Evolutionary conservation across 768 basidiomycete genomes (phyloP).

Genomic region (Chalciporus chontae): DNA sequence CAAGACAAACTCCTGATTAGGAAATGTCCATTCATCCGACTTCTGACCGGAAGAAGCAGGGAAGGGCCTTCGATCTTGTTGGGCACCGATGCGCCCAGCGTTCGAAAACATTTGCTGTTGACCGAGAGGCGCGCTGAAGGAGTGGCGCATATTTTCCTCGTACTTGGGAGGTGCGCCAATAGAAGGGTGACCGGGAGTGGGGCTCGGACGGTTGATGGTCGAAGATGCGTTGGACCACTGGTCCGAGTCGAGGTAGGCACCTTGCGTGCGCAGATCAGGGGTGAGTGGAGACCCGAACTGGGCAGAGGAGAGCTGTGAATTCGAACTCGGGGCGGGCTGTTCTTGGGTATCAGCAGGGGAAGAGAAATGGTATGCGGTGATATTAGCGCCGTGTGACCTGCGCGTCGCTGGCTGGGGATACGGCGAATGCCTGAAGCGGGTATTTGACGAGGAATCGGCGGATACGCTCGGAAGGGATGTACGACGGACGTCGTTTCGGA

Average conservation of each 20-base stretch:
- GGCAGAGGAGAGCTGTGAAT: conserved; percentile 46
- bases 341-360: conserved; percentile 38
- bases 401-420: conserved; percentile 50
- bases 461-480: conserved; percentile 61
- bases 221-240: conserved; percentile 55
- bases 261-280: conserved; percentile 45
- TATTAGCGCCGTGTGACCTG: conserved; percentile 42
- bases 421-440: conserved; percentile 52
- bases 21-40: conserved; percentile 73
- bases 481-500: conserved; percentile 53
- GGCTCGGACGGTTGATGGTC: conserved; percentile 63
- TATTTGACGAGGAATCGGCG: conserved; percentile 40
- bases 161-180: conserved; percentile 54
- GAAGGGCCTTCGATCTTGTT: conserved; percentile 59
- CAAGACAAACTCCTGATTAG: conserved; percentile 55
- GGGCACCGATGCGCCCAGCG: conserved; percentile 68
- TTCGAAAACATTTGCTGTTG: conserved; percentile 62
- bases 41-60: conserved; percentile 42
- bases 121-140: conserved; percentile 56
- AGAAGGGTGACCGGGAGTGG: conserved; percentile 58
- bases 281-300: conserved; percentile 45
- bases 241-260: conserved; percentile 43
- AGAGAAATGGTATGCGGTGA: conserved; percentile 59
- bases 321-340: conserved; percentile 43
- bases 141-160: conserved; percentile 67